phyloP scores from a whole-genome alignment of 2,329 filamentous ascomycete species.

The Chaetomium sp. region DNA sequence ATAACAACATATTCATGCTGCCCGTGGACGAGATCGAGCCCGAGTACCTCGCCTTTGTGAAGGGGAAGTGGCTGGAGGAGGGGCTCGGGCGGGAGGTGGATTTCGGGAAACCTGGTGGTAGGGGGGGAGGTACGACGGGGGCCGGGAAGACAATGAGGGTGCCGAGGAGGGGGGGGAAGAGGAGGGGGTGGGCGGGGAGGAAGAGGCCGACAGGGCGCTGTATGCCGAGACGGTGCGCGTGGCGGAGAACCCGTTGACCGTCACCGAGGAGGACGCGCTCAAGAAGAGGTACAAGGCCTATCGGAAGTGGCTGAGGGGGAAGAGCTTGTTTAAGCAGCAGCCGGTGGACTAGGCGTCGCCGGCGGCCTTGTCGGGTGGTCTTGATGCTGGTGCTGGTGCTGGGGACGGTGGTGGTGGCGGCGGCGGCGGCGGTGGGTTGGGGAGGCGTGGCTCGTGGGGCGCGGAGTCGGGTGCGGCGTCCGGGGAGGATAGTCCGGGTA shows the following conservation, averaged over 20 bases:
- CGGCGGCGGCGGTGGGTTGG: neutral
- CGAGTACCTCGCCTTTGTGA: slow-evolving; percentile 81
- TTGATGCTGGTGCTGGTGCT: neutral
- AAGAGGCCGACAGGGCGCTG: slow-evolving; percentile 68
- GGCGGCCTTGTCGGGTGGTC: neutral
- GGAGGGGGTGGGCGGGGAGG: slow-evolving; percentile 45
- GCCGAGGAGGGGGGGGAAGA: slow-evolving; percentile 28
- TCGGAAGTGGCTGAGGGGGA: slow-evolving; percentile 89
- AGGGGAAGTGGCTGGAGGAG: slow-evolving; percentile 66
- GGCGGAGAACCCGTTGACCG: slow-evolving; percentile 81
- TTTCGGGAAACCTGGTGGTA: slow-evolving; percentile 43
- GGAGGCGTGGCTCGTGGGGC: neutral
- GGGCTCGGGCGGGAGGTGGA: slow-evolving; percentile 58
- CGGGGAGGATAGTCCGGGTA: neutral
- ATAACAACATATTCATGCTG: neutral
- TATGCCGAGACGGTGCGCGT: slow-evolving; percentile 78
- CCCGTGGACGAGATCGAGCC: slow-evolving; percentile 50
- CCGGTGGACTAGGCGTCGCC: slow-evolving; percentile 53
- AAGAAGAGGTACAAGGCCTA: slow-evolving; percentile 99
- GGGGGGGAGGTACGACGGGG: slow-evolving; percentile 42
- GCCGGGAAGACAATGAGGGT: neutral
- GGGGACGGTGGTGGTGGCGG: neutral
- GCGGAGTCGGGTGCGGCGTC: neutral
- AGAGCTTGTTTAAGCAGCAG: slow-evolving; percentile 94
- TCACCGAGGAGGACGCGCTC: slow-evolving; percentile 78